These are phyloP conservation scores for Lachnellula arida DNA, from an alignment of 2,329 filamentous ascomycete genomes.

Conservation along the genomic window DNA sequence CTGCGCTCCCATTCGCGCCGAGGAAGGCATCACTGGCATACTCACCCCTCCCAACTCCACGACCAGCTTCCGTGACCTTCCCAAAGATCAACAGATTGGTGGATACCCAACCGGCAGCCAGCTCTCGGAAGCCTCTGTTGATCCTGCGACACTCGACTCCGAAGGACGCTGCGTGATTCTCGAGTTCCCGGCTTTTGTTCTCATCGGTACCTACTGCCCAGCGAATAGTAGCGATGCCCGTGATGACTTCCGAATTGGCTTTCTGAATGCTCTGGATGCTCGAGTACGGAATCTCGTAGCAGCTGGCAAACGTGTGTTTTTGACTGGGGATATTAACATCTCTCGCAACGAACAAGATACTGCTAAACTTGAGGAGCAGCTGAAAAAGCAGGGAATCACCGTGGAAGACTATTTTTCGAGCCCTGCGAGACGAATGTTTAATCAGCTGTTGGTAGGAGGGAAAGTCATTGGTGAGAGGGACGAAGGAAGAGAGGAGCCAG, in stretches of 20 bases:
- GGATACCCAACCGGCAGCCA: conserved; percentile 76
- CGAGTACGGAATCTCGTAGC: conserved; percentile 78
- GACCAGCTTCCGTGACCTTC: conserved; percentile 69
- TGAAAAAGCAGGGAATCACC: conserved; percentile 65
- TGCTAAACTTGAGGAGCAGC: conserved; percentile 65
- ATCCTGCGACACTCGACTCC: conserved; percentile 72
- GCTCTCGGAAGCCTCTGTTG: conserved; percentile 55
- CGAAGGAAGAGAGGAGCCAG: conserved; percentile 61
- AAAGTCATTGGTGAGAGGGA: conserved; percentile 63
- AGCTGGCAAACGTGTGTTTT: conserved; percentile 77
- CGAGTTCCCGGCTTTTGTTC: conserved; percentile 91
- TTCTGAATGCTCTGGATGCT: conserved; percentile 73
- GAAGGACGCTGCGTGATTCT: conserved; percentile 89
- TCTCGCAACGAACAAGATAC: conserved; percentile 61
- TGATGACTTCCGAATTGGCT: conserved; percentile 76
- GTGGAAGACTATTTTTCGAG: conserved; percentile 67
- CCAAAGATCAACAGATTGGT: conserved; percentile 71
- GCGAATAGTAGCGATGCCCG: conserved; percentile 82
- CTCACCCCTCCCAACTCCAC: conserved; percentile 69
- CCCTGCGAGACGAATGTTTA: conserved; percentile 73
- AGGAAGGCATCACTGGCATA: conserved; percentile 87
- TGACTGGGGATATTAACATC: conserved; percentile 89
- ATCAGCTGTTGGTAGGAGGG: conserved; percentile 75
- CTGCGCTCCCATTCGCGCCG: conserved; percentile 81
- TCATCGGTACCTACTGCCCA: conserved; percentile 89